Base-by-base conservation (phyloP, 208 protist species). In the Endotrypanum monterogeii region DNA sequence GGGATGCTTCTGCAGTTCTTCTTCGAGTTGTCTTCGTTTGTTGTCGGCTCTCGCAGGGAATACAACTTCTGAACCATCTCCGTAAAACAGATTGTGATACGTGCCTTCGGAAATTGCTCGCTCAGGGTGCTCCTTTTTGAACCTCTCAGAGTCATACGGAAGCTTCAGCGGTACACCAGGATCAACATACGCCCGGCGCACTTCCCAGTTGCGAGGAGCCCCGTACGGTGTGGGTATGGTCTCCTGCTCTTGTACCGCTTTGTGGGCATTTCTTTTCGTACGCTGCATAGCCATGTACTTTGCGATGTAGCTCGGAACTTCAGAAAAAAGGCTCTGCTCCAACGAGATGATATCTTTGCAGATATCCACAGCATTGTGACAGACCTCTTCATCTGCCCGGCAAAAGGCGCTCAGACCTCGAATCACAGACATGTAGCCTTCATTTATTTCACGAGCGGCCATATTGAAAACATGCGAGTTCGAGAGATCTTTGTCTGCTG, bases 71-170 rank as follows among this genome's bases (percentile, higher is more conserved):
- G 87, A 83, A 30, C 82, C 78, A 52, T 94, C 83, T 35, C 83
- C 91, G 82, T 86, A 93, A 74, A 94, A 94, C 3, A 96, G 78
- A 65, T 89, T 73, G 73, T 96, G 89, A 61, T 96, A 94, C 30
- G 79, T 85, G 25, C 91, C 89, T 16, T 72, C 68, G 1, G 56
- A 67, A 35, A 39, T 56, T 7, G 67, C 67, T 16, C 73, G 71
- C 55, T 83, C 67, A 2, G 75, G 78, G 30, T 86, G 83, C 20
- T 79, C 65, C 50, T 55, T 77, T 71, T 82, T 72, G 63, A 83
- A 76, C 57, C 86, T 86, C 57, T 87, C 54, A 8, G 66, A 52
- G 58, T 79, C 84, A 65, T 83, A 93, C 9, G 88, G 88, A 44
- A 93, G 73, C 65, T 54, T 62, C 7, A 96, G 82, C 32, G 91